Base-by-base conservation (phyloP, 2,329 filamentous ascomycete species). In the Tolypocladium pustulatum region DNA sequence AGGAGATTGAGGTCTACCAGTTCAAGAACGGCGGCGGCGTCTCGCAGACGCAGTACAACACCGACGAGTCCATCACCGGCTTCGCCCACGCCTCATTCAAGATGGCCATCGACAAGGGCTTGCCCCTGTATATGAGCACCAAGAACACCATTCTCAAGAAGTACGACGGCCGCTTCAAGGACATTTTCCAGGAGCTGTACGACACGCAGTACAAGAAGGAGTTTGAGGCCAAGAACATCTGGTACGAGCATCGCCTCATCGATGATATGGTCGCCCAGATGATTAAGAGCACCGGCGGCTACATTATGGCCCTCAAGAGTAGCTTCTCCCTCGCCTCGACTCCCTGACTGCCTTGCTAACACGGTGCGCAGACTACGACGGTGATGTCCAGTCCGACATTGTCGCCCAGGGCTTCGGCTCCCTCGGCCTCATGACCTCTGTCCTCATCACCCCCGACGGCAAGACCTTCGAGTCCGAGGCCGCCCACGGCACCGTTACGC, bases 181-280 rank as follows among this genome's bases (percentile, higher is more conserved):
- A 99, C 72, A 95, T 97, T 75, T 99, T 99, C 86, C 90, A 99
- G 83, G 89, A 95, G 71, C 85, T 97, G 69, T 99, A 93, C 78
- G 90, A 97, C 63, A 83, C 81, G 60, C 79, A 87, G 68, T 99
- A 97, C 82, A 88, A 89, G 82, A 82, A 84, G 73, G 83, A 90
- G 52, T 97, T 97, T 68, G 92, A 97, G 73, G 87, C 87, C 70
- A 90, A 91, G 81, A 84, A 84, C 63, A 96, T 97, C 78, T 97
- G 94, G 94, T 97, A 99, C 74, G 94, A 99, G 86, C 94, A 99
- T 80, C 89, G 94, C 70, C 82, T 99, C 66, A 97, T 99, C 71
- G 94, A 99, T 78, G 94, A 99, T 78, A 97, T 99, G 94, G 94
- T 99, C 64, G 94, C 94, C 55, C 94, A 99, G 83, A 99, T 99